phyloP scores from a whole-genome alignment of 2,329 filamentous ascomycete genomes.

The Colletotrichum chrysophilum region DNA sequence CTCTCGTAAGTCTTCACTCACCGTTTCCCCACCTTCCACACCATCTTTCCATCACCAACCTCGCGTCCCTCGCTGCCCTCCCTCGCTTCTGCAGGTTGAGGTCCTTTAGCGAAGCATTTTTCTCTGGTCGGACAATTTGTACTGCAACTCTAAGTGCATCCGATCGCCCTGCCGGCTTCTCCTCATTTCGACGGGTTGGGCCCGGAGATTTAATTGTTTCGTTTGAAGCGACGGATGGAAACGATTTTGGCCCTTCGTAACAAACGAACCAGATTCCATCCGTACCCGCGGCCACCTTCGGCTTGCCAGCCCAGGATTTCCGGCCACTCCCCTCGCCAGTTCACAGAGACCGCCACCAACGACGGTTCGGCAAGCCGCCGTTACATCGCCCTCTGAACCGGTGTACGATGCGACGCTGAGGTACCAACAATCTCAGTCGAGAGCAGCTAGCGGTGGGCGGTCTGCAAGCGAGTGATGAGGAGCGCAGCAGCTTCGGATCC shows the following conservation, averaged over 20 bases:
- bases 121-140: background rate
- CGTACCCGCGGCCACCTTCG: background rate
- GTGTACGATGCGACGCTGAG: background rate
- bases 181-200: background rate
- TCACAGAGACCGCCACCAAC: background rate
- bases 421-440: conserved; percentile 2
- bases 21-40: background rate
- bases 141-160: background rate
- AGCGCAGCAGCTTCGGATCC: background rate
- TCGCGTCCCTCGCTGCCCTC: background rate
- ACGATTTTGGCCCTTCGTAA: background rate
- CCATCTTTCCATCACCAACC: background rate
- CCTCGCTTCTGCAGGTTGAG: background rate
- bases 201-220: conserved; percentile 20
- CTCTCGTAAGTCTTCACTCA: background rate
- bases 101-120: background rate
- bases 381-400: conserved; percentile 13
- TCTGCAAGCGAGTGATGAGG: background rate
- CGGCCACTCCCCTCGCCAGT: background rate
- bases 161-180: background rate
- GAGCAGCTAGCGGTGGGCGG: background rate
- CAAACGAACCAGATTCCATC: background rate
- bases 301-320: background rate
- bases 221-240: background rate
- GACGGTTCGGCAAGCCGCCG: conserved; percentile 2